Percentiles rank a stretch among this genome's conserved stretches.
Evolutionary conservation across 129 eudicot genomes (phyloP).

Genomic region (Flaveria brownii): DNA sequence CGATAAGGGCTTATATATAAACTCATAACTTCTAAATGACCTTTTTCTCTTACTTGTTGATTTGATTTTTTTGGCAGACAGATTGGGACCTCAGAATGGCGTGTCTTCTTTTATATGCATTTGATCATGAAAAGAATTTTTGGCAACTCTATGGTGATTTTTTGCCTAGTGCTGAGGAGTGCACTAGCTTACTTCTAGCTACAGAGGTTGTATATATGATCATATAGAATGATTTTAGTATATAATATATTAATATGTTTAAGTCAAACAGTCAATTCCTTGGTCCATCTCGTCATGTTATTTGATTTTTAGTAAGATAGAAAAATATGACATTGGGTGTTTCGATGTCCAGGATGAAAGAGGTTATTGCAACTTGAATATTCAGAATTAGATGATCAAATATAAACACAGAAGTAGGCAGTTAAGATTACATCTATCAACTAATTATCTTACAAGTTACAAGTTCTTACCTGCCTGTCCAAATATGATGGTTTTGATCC

Average conservation of each 20-base stretch:
- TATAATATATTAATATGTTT: neutral
- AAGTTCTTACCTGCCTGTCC: no score
- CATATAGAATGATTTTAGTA: constrained; percentile 7
- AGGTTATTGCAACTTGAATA: neutral
- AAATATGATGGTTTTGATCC: no score
- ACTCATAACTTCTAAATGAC: constrained; percentile 3
- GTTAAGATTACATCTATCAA: neutral
- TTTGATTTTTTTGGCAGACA: constrained; percentile 57
- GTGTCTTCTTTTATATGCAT: constrained; percentile 84
- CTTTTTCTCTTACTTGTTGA: neutral
- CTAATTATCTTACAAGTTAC: neutral
- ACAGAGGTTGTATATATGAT: constrained; percentile 60
- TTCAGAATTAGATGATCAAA: no score
- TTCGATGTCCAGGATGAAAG: neutral
- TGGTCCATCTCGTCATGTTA: neutral
- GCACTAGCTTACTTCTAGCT: constrained; percentile 92
- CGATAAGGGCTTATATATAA: neutral
- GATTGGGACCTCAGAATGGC: constrained; percentile 98
- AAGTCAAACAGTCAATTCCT: constrained; percentile 23
- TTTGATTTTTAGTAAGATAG: neutral
- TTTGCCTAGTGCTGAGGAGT: constrained; percentile 85
- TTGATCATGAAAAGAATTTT: constrained; percentile 86
- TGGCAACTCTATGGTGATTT: constrained; percentile 98
- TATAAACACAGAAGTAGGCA: neutral
- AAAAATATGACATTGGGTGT: neutral